Conservation (phyloP, 2,329 filamentous ascomycete genomes). For the Alternaria burnsii region DNA sequence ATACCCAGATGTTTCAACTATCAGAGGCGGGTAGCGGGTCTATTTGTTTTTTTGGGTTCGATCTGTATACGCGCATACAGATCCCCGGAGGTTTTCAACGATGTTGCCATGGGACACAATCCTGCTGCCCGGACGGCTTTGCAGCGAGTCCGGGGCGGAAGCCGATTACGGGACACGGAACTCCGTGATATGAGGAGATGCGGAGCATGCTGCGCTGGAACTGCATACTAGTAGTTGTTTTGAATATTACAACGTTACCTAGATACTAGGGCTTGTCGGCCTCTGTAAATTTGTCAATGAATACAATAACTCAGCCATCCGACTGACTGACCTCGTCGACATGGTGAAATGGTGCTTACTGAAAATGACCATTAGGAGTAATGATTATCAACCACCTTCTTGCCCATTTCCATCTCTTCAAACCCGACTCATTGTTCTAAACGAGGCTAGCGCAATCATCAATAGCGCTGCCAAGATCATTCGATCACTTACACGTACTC, state of each 20-base stretch:
- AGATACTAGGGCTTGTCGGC: neutral
- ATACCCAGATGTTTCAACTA: constrained; percentile 68
- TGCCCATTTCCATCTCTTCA: neutral
- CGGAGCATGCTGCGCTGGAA: neutral
- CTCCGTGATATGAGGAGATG: constrained; percentile 28
- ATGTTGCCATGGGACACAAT: constrained; percentile 48
- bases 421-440: neutral
- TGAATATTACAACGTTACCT: neutral
- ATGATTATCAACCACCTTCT: neutral
- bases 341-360: neutral
- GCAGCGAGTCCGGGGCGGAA: constrained; percentile 38
- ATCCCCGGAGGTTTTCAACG: constrained; percentile 49
- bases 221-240: neutral
- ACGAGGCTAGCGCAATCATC: neutral
- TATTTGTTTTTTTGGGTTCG: constrained; percentile 67
- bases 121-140: constrained; percentile 44
- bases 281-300: neutral
- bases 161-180: constrained; percentile 36
- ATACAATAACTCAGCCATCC: neutral
- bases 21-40: constrained; percentile 57
- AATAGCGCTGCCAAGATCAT: constrained; percentile 1
- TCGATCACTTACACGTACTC: constrained; percentile 2
- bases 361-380: neutral
- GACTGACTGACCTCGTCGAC: neutral
- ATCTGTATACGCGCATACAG: constrained; percentile 38